Percentiles rank a stretch among this genome's conserved stretches.
Conservation (phyloP, 2,329 filamentous ascomycete genomes). For the Boeremia lycopersici region DNA sequence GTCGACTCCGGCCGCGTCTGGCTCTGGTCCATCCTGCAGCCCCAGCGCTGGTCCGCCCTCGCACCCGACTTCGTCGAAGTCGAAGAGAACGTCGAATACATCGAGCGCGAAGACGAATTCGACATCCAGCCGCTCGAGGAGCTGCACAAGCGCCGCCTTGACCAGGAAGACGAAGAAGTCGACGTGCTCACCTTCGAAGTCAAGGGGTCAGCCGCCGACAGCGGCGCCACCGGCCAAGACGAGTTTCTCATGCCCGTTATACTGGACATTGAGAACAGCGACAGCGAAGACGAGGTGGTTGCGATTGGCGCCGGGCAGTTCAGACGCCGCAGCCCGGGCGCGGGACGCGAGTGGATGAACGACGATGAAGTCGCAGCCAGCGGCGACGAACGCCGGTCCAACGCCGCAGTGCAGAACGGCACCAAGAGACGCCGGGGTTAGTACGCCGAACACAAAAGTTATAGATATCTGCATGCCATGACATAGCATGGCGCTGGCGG, state of each 20-base stretch:
- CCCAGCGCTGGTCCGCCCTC: conserved; percentile 95
- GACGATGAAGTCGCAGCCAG: conserved; percentile 55
- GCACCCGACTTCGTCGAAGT: conserved; percentile 97
- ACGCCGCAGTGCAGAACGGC: conserved; percentile 40
- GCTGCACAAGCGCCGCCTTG: conserved; percentile 85
- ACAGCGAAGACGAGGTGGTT: conserved; percentile 88
- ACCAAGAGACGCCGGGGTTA: conserved; percentile 43
- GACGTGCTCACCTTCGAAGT: conserved; percentile 81
- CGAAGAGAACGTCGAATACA: conserved; percentile 97
- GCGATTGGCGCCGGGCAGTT: conserved; percentile 78
- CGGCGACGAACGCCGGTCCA: conserved; percentile 45
- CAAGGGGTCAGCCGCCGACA: conserved; percentile 59
- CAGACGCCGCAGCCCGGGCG: conserved; percentile 81
- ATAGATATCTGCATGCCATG: too few species aligned
- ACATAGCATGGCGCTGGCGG: too few species aligned
- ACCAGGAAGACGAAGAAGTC: conserved; percentile 90
- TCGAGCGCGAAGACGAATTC: conserved; percentile 95
- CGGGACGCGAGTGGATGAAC: conserved; percentile 70
- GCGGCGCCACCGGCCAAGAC: conserved; percentile 52
- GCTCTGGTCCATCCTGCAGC: conserved; percentile 93
- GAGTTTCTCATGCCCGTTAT: conserved; percentile 91
- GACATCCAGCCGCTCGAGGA: conserved; percentile 97
- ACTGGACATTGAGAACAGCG: conserved; percentile 90
- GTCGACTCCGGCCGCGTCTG: conserved; percentile 92
- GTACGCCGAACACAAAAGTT: too few species aligned